Evolutionary conservation across 306 rosid species (phyloP).

Genomic region (Cucurbita maxima): DNA sequence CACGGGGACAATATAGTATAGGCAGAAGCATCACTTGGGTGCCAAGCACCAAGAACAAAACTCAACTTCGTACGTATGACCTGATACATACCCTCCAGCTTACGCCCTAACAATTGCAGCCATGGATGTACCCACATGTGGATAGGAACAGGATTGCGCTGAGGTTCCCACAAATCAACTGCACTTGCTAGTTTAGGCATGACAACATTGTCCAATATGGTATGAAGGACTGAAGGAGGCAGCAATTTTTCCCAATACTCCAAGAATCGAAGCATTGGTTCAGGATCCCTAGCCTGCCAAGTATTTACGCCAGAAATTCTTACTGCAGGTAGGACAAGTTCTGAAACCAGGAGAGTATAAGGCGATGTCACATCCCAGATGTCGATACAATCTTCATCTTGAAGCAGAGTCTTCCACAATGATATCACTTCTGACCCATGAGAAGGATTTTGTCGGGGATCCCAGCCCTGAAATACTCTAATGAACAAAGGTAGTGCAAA

Average conservation of each 20-base stretch:
- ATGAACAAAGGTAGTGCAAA: slow-evolving; percentile 68
- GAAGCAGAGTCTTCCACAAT: slow-evolving; percentile 55
- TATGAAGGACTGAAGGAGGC: slow-evolving; percentile 47
- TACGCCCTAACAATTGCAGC: slow-evolving; percentile 72
- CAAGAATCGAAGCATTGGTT: slow-evolving; percentile 70
- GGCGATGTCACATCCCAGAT: slow-evolving; percentile 64
- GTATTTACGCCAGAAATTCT: slow-evolving; percentile 74
- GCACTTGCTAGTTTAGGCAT: slow-evolving; percentile 70
- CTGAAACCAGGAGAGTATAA: slow-evolving; percentile 64
- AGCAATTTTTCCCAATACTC: slow-evolving; percentile 75
- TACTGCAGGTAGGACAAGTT: slow-evolving; percentile 80
- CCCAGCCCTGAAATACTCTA: slow-evolving; percentile 82
- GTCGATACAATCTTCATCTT: slow-evolving; percentile 45
- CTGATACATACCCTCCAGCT: slow-evolving; percentile 63
- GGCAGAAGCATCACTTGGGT: slow-evolving; percentile 79
- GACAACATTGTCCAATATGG: slow-evolving; percentile 52
- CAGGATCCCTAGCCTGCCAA: slow-evolving; percentile 91
- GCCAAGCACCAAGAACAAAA: slow-evolving; percentile 86
- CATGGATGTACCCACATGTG: slow-evolving; percentile 96
- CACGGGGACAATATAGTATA: slow-evolving; percentile 77
- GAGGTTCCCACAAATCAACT: slow-evolving; percentile 87
- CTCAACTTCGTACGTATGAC: slow-evolving; percentile 70
- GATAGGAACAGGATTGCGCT: slow-evolving; percentile 74
- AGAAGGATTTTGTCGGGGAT: slow-evolving; percentile 66
- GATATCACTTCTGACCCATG: slow-evolving; percentile 56